Conservation (phyloP, 257 asterid species). For the Vinca minor region DNA sequence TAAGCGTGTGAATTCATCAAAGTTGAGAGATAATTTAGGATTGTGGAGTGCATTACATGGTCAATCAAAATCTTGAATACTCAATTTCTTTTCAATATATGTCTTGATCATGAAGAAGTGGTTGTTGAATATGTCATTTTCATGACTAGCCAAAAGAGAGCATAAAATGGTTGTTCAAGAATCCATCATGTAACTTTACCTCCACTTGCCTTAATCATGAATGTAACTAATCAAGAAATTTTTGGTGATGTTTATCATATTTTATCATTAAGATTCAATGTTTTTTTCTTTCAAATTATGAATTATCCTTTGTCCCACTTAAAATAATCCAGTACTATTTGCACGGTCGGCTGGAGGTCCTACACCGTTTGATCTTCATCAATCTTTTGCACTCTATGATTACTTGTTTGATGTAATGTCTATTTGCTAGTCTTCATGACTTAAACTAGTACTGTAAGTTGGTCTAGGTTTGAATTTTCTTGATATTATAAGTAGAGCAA, state of each 20-base stretch:
- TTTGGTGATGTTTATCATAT: neutral
- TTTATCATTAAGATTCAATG: slow-evolving; percentile 21
- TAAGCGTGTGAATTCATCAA: no score
- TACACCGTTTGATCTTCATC: slow-evolving; percentile 23
- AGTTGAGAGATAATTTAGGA: no score
- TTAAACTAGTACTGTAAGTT: neutral
- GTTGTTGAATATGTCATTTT: slow-evolving; percentile 21
- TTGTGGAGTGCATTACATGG: no score
- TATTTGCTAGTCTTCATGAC: neutral
- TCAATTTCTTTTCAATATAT: neutral
- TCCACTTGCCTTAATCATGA: slow-evolving; percentile 20
- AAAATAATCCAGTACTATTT: slow-evolving; percentile 10
- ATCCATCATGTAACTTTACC: slow-evolving; percentile 16
- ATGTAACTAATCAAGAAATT: slow-evolving; percentile 1
- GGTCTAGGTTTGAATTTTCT: neutral
- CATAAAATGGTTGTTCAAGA: slow-evolving; percentile 13
- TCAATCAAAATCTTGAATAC: slow-evolving; percentile 12
- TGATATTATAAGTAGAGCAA: no score
- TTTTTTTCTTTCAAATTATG: slow-evolving; percentile 11
- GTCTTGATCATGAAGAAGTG: neutral
- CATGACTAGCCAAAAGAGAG: slow-evolving; percentile 2
- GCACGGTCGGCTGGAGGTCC: slow-evolving; percentile 31
- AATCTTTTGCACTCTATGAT: neutral
- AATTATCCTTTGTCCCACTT: slow-evolving; percentile 16
- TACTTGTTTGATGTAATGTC: neutral